A percentile compares a stretch with the other conserved stretches of the same genome.
These are phyloP conservation scores for Stachybotrys echinatus DNA, from an alignment of 2,329 filamentous ascomycete species.

Conservation along the genomic window DNA sequence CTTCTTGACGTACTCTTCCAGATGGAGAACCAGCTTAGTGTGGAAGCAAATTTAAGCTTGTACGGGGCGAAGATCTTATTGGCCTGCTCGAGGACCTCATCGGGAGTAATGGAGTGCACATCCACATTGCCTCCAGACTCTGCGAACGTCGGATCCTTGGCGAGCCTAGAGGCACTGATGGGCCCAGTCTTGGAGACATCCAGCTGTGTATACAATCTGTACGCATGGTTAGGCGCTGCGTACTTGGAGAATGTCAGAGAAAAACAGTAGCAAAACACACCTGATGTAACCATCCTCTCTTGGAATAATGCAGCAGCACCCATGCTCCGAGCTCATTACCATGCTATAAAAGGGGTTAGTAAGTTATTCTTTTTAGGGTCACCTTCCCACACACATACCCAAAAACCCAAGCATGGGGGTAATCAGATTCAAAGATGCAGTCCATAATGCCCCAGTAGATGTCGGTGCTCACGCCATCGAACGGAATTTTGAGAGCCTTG, in stretches of 20 bases:
- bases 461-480: conserved; percentile 24
- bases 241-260: not conserved
- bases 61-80: conserved; percentile 27
- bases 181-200: conserved; percentile 15
- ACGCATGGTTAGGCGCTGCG: not conserved
- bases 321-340: conserved; percentile 20
- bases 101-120: conserved; percentile 24
- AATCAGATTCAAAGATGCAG: conserved; percentile 18
- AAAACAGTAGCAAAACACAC: conserved; percentile 2
- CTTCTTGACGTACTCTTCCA: conserved; percentile 18
- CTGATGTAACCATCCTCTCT: conserved; percentile 24
- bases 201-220: conserved; percentile 23
- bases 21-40: conserved; percentile 28
- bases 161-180: conserved; percentile 14
- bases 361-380: not conserved
- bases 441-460: conserved; percentile 28
- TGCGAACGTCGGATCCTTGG: conserved; percentile 15
- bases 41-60: conserved; percentile 21
- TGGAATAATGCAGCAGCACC: conserved; percentile 25
- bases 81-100: conserved; percentile 26
- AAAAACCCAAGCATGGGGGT: conserved; percentile 23
- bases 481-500: conserved; percentile 20
- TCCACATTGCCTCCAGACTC: conserved; percentile 21
- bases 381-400: conserved; percentile 10
- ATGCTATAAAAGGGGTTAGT: not conserved